Evolutionary conservation across 305 asterid genomes (phyloP).

Genomic region (Solanum chacoense): DNA sequence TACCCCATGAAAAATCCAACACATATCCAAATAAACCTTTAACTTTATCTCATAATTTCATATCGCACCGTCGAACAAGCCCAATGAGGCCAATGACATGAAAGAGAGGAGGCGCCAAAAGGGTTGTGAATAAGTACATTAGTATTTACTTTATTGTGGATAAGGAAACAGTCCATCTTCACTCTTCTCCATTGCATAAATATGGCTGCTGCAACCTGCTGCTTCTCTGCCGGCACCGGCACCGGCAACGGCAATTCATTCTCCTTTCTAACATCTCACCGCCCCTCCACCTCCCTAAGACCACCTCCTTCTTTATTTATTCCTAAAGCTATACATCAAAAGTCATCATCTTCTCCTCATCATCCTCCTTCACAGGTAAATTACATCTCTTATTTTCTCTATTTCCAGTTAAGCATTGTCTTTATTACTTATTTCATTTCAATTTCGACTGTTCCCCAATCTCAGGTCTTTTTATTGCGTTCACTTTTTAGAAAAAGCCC

Average conservation of each 20-base stretch:
- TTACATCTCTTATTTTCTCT: background rate
- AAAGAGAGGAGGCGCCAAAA: background rate
- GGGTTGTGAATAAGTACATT: background rate
- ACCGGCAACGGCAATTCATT: slow-evolving; percentile 23
- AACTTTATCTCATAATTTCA: too few species aligned
- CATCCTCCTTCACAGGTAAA: slow-evolving; percentile 34
- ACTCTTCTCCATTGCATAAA: background rate
- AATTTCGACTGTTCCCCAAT: background rate
- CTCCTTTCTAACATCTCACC: slow-evolving; percentile 21
- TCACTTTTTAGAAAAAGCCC: background rate
- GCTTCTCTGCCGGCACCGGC: slow-evolving; percentile 26
- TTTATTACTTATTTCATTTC: background rate
- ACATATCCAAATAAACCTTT: too few species aligned
- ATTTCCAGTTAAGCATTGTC: background rate
- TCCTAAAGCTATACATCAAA: slow-evolving; percentile 18
- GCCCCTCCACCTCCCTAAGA: slow-evolving; percentile 21
- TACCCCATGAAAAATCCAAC: too few species aligned
- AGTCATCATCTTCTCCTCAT: slow-evolving; percentile 4
- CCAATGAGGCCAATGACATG: too few species aligned
- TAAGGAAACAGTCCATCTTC: background rate
- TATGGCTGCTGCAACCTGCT: slow-evolving; percentile 55
- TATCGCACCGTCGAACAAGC: too few species aligned
- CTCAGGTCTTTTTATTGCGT: background rate
- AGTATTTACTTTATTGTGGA: background rate
- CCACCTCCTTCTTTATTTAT: slow-evolving; percentile 11